These are phyloP conservation scores for Toxicodendron radicans DNA, from an alignment of 345 rosid genomes.

Conservation along the genomic window DNA sequence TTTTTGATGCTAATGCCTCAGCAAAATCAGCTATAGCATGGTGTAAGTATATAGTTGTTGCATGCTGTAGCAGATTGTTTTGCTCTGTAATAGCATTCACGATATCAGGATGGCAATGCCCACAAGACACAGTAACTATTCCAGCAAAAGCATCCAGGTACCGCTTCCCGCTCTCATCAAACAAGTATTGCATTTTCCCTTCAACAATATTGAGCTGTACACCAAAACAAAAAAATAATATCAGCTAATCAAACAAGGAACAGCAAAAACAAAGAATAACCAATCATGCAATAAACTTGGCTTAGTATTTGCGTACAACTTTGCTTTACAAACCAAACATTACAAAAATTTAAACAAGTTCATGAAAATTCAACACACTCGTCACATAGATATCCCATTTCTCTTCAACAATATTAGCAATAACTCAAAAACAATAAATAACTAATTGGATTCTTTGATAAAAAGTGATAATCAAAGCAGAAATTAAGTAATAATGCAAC, in stretches of 20 bases:
- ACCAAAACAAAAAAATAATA: neutral
- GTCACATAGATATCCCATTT: too few species aligned
- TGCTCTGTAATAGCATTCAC: slow-evolving; percentile 71
- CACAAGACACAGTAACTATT: slow-evolving; percentile 87
- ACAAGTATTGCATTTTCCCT: slow-evolving; percentile 97
- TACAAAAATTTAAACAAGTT: too few species aligned
- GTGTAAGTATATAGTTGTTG: slow-evolving; percentile 84
- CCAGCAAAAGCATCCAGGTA: slow-evolving; percentile 93
- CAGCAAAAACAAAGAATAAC: neutral
- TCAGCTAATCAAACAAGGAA: neutral
- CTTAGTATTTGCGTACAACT: neutral
- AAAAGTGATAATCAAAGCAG: too few species aligned
- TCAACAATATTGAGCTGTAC: slow-evolving; percentile 82
- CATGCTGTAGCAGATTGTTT: slow-evolving; percentile 85
- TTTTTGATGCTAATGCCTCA: slow-evolving; percentile 82
- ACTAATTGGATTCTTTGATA: too few species aligned
- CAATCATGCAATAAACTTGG: neutral
- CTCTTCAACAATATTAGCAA: too few species aligned
- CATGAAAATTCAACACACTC: too few species aligned
- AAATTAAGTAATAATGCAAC: too few species aligned
- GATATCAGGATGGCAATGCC: slow-evolving; percentile 91
- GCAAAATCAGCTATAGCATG: slow-evolving; percentile 87
- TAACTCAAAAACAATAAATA: too few species aligned
- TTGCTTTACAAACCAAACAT: neutral
- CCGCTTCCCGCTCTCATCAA: slow-evolving; percentile 75